Base-by-base conservation (phyloP, 306 rosid genomes). In the Casuarina cunninghamiana region DNA sequence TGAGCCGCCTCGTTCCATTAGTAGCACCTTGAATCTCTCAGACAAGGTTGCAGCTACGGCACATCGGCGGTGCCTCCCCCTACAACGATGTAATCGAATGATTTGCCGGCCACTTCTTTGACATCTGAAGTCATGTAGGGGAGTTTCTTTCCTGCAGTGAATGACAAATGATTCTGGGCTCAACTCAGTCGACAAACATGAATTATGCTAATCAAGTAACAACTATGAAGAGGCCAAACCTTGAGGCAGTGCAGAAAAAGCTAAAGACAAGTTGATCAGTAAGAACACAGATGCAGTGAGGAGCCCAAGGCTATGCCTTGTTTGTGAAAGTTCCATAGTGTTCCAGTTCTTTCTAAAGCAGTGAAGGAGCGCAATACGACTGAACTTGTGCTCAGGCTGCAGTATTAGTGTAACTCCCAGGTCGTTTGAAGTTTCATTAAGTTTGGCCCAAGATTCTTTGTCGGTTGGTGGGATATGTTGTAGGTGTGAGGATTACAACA, bases 181-280 rank as follows among this genome's bases (percentile, higher is more conserved):
- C 32, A 26, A 26, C 32, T 26, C 32, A 26, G 32, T 26, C 32
- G 32, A 26, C 32, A 26, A 26, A 26, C 32, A 26, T 65, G 39
- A 46, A 53, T 74, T 46, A 6, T 50, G 17, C 38, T 15, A 32
- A 41, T 63, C 6, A 51, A 72, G 6, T 41, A 38, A 73, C 44
- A 66, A 45, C 13, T 12, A 41, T 37, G 3, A 43, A 61, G 32
- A 19, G 54, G 13, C 9, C 83, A 74, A 80, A 88, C 96, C 91
- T 82, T 80, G 88, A 79, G 84, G 81, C 37, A 57, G 61, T 4
- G 80, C 12, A 45, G 88, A 87, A 54, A 75, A 84, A 74, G 88
- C 80, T 26, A 75, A 38, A 41, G 53, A 77, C 53, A 65, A 85
- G 71, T 49, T 17, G 26, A 82, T 53, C 63, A 80, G 32, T 26